Percentiles rank a stretch among this genome's conserved stretches.
phyloP scores from a whole-genome alignment of 2,329 filamentous ascomycete species.

The Harringtonia lauricola region DNA sequence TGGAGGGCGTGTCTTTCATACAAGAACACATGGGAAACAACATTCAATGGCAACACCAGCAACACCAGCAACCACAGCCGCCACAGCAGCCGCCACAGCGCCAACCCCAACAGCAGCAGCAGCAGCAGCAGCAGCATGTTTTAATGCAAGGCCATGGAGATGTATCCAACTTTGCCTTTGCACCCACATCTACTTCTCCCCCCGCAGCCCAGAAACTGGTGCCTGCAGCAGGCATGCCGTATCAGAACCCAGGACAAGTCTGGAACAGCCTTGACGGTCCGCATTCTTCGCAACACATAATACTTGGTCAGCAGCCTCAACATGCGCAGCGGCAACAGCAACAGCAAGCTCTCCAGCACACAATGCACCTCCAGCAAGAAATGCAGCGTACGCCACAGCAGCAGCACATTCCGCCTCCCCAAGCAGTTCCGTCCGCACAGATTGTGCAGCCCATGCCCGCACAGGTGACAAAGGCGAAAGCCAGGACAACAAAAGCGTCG shows the following conservation, averaged over 20 bases:
- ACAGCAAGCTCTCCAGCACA: too few relatives aligned
- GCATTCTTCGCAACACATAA: conserved; percentile 1
- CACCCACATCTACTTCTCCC: background rate
- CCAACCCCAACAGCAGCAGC: background rate
- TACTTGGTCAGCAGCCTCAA: background rate
- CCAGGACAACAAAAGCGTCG: too few relatives aligned
- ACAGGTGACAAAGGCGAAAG: too few relatives aligned
- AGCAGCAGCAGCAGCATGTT: background rate
- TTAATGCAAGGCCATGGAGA: background rate
- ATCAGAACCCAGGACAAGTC: background rate
- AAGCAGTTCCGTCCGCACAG: too few relatives aligned
- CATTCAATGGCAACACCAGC: conserved; percentile 5
- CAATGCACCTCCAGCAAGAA: conserved; percentile 4
- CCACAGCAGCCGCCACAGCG: background rate
- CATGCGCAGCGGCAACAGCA: background rate
- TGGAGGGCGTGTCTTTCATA: conserved; percentile 2
- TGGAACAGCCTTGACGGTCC: background rate
- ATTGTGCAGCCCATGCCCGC: too few relatives aligned
- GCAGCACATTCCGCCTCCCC: background rate
- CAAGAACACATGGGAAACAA: background rate
- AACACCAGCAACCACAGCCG: background rate
- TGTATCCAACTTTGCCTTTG: background rate
- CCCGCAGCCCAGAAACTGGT: background rate
- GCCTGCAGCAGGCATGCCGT: background rate
- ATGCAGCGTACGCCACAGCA: conserved; percentile 1